A percentile compares a stretch with the other conserved stretches of the same genome.
These are phyloP conservation scores for Cladosporium oxysporum DNA, from an alignment of 2,329 filamentous ascomycete species.

Conservation along the genomic window DNA sequence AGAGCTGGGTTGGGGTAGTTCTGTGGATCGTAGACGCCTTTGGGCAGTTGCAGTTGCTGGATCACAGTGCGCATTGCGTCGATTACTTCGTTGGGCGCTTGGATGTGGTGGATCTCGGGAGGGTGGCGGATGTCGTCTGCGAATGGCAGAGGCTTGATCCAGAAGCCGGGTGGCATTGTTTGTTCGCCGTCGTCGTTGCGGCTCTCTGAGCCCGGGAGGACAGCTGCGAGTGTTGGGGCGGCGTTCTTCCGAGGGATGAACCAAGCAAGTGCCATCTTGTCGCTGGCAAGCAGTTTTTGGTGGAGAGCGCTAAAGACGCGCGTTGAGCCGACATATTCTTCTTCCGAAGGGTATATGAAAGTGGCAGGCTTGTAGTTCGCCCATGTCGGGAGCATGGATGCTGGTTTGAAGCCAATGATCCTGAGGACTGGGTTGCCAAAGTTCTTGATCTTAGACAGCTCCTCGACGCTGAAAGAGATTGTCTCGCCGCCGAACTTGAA, in stretches of 20 bases:
- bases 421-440: conserved; percentile 83
- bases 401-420: conserved; percentile 90
- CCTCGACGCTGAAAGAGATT: conserved; percentile 80
- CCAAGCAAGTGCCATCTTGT: conserved; percentile 87
- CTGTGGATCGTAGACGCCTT: conserved; percentile 76
- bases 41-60: conserved; percentile 85
- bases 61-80: conserved; percentile 81
- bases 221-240: conserved; percentile 74
- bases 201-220: conserved; percentile 73
- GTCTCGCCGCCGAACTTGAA: conserved; percentile 96
- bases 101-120: conserved; percentile 60
- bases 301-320: conserved; percentile 90
- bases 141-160: conserved; percentile 85
- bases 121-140: conserved; percentile 82
- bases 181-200: conserved; percentile 68
- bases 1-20: conserved; percentile 84
- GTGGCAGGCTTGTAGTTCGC: conserved; percentile 81
- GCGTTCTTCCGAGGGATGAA: conserved; percentile 81
- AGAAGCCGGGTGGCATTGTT: conserved; percentile 77
- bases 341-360: conserved; percentile 93
- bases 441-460: conserved; percentile 73
- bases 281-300: conserved; percentile 75
- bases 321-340: conserved; percentile 85
- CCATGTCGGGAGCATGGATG: conserved; percentile 75
- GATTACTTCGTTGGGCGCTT: conserved; percentile 69